Conservation (phyloP, 148 eudicot species). For the Selenicereus undatus region DNA sequence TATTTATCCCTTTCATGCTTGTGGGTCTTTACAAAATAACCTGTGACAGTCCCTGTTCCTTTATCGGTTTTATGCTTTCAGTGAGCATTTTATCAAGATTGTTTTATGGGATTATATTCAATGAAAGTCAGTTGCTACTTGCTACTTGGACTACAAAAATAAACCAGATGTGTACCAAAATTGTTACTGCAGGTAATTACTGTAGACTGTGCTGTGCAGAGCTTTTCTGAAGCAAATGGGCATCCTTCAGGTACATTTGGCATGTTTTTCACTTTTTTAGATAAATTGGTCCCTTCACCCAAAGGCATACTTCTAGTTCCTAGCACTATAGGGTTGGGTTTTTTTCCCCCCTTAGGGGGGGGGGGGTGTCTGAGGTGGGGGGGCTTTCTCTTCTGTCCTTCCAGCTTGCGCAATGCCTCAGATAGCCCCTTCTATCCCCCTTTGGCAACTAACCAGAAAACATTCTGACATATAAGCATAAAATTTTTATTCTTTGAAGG, state of each 20-base stretch:
- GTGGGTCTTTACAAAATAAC: background rate
- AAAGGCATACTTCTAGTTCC: background rate
- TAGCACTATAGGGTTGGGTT: background rate
- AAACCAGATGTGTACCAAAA: background rate
- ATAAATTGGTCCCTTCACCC: background rate
- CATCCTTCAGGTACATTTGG: slow-evolving; percentile 14
- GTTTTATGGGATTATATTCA: background rate
- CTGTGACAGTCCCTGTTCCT: background rate
- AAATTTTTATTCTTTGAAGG: background rate
- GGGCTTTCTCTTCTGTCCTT: background rate
- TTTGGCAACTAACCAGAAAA: background rate
- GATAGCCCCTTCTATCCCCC: background rate
- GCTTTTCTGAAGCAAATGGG: slow-evolving; percentile 17
- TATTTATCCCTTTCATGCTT: background rate
- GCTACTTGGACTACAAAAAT: background rate
- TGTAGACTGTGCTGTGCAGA: slow-evolving; percentile 25
- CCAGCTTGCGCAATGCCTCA: background rate
- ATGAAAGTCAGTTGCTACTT: background rate
- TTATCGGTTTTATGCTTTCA: background rate
- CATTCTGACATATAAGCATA: background rate
- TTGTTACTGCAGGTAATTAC: slow-evolving; percentile 25
- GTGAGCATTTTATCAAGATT: background rate
- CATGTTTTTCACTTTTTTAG: slow-evolving; percentile 2
- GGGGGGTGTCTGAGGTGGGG: too few relatives aligned
- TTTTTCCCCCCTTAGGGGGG: too few relatives aligned